Percentiles rank a stretch among this genome's conserved stretches.
These are phyloP conservation scores for Cercis canadensis DNA, from an alignment of 306 rosid genomes.

Conservation along the genomic window DNA sequence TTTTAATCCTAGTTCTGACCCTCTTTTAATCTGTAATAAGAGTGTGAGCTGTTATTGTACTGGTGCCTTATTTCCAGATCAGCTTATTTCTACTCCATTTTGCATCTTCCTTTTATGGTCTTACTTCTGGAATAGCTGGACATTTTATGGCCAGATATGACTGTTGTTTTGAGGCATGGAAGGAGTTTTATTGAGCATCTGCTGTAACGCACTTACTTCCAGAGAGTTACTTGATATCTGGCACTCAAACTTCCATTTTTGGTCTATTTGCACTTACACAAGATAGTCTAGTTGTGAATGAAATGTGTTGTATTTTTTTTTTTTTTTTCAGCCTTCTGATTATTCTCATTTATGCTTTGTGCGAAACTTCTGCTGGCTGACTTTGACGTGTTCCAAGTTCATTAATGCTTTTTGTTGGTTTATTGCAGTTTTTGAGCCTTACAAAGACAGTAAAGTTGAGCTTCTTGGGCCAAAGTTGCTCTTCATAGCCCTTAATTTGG, in stretches of 20 bases:
- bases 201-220: not conserved
- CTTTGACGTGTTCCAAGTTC: constrained; percentile 27
- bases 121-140: too few species aligned
- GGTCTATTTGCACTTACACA: not conserved
- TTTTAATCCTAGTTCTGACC: too few species aligned
- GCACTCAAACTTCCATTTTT: not conserved
- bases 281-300: too few species aligned
- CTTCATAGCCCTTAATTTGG: constrained; percentile 92
- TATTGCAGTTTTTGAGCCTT: constrained; percentile 95
- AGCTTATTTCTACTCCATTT: not conserved
- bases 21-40: too few species aligned
- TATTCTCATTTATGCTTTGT: not conserved
- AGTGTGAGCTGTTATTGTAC: not conserved
- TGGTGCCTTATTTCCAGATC: not conserved
- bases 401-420: constrained; percentile 2
- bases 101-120: not conserved
- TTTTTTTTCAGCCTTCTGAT: constrained; percentile 4
- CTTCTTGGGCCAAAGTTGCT: constrained; percentile 92
- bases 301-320: not conserved
- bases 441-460: constrained; percentile 89
- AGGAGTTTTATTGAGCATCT: constrained; percentile 17
- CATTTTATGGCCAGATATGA: too few species aligned
- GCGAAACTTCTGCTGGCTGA: not conserved
- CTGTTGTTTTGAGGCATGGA: not conserved
- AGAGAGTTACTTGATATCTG: not conserved